Conservation (phyloP, 192 early-diverging fungal species). For the Chytriomyces sp. region DNA sequence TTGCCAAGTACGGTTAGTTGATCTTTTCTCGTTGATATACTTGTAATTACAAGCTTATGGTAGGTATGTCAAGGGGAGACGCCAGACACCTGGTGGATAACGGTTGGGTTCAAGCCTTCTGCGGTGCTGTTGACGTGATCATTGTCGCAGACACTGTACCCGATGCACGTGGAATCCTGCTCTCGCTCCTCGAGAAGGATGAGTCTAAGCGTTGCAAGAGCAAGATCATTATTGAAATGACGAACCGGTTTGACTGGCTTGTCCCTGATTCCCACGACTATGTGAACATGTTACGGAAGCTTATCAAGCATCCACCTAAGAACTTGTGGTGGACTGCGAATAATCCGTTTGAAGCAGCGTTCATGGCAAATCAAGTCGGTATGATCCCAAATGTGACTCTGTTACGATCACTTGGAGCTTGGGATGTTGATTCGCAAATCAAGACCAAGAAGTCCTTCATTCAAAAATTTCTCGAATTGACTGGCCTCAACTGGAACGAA, state of each 20-base stretch:
- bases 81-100: not conserved
- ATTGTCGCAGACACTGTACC: constrained; percentile 25
- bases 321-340: constrained; percentile 23
- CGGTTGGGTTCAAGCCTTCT: constrained; percentile 2
- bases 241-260: constrained; percentile 29
- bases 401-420: constrained; percentile 11
- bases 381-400: not conserved
- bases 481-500: not conserved
- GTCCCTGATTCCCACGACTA: constrained; percentile 2
- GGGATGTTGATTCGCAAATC: constrained; percentile 17
- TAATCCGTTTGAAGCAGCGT: constrained; percentile 19
- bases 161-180: constrained; percentile 14
- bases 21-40: not conserved
- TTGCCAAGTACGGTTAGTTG: constrained; percentile 7
- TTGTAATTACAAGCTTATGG: not conserved
- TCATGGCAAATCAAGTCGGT: not conserved
- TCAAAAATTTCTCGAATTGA: not conserved
- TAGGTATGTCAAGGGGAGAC: not conserved
- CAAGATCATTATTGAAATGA: constrained; percentile 21
- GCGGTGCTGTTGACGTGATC: constrained; percentile 6
- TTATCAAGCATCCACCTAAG: not conserved
- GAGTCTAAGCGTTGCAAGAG: not conserved
- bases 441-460: not conserved
- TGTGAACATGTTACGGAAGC: not conserved
- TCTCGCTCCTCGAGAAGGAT: constrained; percentile 1